Base-by-base conservation (phyloP, 2,329 filamentous ascomycete genomes). In the Alternaria angustiovoidea region DNA sequence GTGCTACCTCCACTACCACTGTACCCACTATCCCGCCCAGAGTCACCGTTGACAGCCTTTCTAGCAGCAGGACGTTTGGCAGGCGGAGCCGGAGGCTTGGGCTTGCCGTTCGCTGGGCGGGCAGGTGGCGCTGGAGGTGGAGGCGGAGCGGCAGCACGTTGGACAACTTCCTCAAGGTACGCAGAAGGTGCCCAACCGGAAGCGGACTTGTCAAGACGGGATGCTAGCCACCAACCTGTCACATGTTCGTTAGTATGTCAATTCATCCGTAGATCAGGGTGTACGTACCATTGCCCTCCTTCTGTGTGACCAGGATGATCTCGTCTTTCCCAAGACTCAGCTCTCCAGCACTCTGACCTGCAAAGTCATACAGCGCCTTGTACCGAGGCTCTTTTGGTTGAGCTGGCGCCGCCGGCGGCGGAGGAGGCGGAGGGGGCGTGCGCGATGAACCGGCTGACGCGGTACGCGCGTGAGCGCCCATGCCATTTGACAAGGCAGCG, bases 121-220 rank as follows among this genome's bases (percentile, higher is more conserved):
- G 83, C 78, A 32, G 80, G 74, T 30, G 76, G 76, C 7, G 77
- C 80, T 30, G 84, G 79, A 4, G 83, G 83, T 14, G 80, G 77
- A 2, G 82, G 80, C 16, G 87, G 85, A 5, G 87, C 82, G 24
- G 88, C 86, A 9, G 89, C 82, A 12, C 87, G 82, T 24, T 78
- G 78, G 48, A 76, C 70, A 22, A 85, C 86, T 80, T 97, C 94
- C 80, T 98, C 91, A 8, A 99, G 90, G 73, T 99, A 99, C 20
- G 94, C 93, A 20, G 94, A 91, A 0, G 95, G 95, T 3, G 95
- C 88, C 95, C 95, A 99, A 52, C 93, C 95, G 79, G 95, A 92
- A n/a, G 87, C 87, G 67, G 85, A 84, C 47, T 84, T 84, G 71
- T 87, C 81, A 49, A 82, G 80, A 63, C 90, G 91, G 82, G 93